phyloP scores from a whole-genome alignment of 345 rosid species.

The Reutealis trisperma region DNA sequence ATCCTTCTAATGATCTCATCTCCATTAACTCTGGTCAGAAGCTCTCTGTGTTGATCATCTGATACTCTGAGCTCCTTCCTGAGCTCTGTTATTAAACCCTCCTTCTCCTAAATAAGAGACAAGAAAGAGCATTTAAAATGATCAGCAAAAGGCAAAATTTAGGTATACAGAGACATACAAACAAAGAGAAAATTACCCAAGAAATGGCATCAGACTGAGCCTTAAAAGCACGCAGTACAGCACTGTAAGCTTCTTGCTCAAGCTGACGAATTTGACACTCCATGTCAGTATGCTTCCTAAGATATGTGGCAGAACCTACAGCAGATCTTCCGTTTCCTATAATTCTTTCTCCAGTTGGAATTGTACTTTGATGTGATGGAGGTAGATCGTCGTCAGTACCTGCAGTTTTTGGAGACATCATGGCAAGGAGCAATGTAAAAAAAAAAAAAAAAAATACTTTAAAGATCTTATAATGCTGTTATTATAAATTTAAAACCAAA shows the following conservation, averaged over 20 bases:
- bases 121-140: neutral
- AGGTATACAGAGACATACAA: neutral
- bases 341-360: constrained; percentile 34
- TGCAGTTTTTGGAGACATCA: constrained; percentile 18
- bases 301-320: constrained; percentile 40
- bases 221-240: constrained; percentile 93
- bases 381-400: constrained; percentile 55
- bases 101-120: constrained; percentile 68
- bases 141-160: constrained; percentile 1
- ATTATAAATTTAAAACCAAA: neutral
- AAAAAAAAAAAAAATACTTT: neutral
- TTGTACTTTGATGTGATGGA: constrained; percentile 39
- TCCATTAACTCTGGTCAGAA: constrained; percentile 71
- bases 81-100: constrained; percentile 87
- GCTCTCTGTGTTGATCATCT: constrained; percentile 95
- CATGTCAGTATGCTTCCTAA: constrained; percentile 54
- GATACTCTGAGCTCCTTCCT: constrained; percentile 94
- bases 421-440: neutral
- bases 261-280: constrained; percentile 88
- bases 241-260: constrained; percentile 95
- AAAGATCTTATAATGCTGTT: neutral
- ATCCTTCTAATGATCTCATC: constrained; percentile 80
- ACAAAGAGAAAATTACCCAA: constrained; percentile 61
- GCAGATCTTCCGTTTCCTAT: constrained; percentile 43
- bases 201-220: constrained; percentile 98